phyloP scores from a whole-genome alignment of 1,284 basidiomycete species.

The Cryptococcus sp. region DNA sequence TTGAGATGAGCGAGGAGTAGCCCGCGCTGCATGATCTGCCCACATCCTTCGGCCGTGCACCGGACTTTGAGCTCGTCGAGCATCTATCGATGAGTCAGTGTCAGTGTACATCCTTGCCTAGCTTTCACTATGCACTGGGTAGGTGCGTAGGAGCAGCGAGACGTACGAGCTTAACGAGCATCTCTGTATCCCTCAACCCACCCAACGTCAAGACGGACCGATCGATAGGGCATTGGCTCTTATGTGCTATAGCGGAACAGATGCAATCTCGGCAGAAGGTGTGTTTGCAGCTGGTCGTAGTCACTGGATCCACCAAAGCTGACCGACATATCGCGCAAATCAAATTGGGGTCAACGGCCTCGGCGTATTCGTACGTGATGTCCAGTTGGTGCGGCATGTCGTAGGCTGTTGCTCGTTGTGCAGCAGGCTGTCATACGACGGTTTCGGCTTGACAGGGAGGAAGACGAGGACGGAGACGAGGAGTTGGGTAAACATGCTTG shows the following conservation, averaged over 20 bases:
- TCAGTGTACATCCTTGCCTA: no score
- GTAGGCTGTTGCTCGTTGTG: no score
- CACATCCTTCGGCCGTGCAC: conserved; percentile 62
- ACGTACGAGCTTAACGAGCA: conserved; percentile 27
- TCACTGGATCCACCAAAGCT: conserved; percentile 72
- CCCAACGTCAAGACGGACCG: conserved; percentile 60
- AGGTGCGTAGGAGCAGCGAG: no score
- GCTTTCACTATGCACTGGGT: no score
- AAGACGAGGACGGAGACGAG: no score
- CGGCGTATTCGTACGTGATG: conserved; percentile 44
- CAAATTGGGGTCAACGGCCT: conserved; percentile 50
- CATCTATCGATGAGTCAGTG: conserved; percentile 57
- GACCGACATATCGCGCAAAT: conserved; percentile 83
- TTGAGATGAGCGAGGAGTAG: conserved; percentile 65
- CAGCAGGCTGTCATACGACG: no score
- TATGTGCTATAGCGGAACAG: conserved; percentile 59
- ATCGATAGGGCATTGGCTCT: conserved; percentile 73
- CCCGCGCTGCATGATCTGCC: conserved; percentile 67
- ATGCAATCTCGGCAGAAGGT: conserved; percentile 82
- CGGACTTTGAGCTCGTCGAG: conserved; percentile 79
- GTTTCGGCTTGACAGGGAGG: no score
- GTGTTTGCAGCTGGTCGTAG: conserved; percentile 68
- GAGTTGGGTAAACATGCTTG: no score
- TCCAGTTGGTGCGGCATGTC: conserved; percentile 10
- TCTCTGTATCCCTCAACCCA: conserved; percentile 26